Percentiles rank a stretch among this genome's conserved stretches.
Evolutionary conservation across 2,329 filamentous ascomycete species (phyloP).

Genomic region (Aspergillus brunneoviolaceus): DNA sequence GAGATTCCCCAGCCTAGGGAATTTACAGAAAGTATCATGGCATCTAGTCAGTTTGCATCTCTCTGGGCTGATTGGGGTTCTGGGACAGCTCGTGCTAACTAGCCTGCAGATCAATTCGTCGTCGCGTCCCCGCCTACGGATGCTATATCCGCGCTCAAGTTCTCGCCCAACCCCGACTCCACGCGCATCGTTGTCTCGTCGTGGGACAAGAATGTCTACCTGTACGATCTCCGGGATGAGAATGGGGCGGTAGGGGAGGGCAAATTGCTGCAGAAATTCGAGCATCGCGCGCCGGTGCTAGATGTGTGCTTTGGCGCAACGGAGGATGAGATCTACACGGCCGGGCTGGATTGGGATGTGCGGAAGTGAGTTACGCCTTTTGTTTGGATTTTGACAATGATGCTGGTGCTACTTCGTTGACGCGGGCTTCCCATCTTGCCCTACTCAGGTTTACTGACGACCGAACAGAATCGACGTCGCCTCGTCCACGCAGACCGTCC

Average conservation of each 20-base stretch:
- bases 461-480: slow-evolving; percentile 64
- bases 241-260: slow-evolving; percentile 58
- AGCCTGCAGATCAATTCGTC: slow-evolving; percentile 67
- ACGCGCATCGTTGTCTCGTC: slow-evolving; percentile 83
- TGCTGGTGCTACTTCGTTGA: background rate
- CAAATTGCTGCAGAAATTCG: slow-evolving; percentile 68
- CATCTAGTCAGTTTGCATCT: slow-evolving; percentile 39
- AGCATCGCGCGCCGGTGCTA: slow-evolving; percentile 81
- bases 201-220: slow-evolving; percentile 90
- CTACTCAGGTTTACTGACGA: slow-evolving; percentile 3
- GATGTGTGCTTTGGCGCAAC: slow-evolving; percentile 86
- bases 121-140: slow-evolving; percentile 79
- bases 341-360: slow-evolving; percentile 83
- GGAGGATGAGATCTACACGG: slow-evolving; percentile 81
- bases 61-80: no score
- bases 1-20: no score
- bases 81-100: slow-evolving; percentile 8
- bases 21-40: slow-evolving; percentile 32
- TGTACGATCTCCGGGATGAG: slow-evolving; percentile 70
- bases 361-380: slow-evolving; percentile 57
- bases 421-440: no score
- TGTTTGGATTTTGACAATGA: background rate
- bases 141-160: slow-evolving; percentile 81
- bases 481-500: slow-evolving; percentile 67
- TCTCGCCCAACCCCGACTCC: slow-evolving; percentile 73